Conservation (phyloP, 768 basidiomycete genomes). For the Chalciporus sphaerocephalus region DNA sequence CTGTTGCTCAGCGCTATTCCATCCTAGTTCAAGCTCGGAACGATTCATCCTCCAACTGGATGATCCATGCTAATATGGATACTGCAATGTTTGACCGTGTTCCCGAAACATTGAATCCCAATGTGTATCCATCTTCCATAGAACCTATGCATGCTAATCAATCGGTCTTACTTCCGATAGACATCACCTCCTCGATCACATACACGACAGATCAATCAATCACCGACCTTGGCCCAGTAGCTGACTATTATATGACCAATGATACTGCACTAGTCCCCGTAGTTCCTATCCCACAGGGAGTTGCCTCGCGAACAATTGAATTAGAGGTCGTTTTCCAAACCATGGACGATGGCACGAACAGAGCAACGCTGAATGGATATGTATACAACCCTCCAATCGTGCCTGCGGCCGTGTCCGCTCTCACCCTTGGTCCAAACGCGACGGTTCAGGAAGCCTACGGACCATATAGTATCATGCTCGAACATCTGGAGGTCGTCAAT, state of each 20-base stretch:
- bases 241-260: constrained; percentile 56
- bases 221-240: constrained; percentile 50
- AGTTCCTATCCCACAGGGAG: constrained; percentile 43
- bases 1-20: constrained; percentile 91
- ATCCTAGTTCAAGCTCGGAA: constrained; percentile 89
- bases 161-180: constrained; percentile 32
- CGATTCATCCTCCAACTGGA: constrained; percentile 80
- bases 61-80: constrained; percentile 89
- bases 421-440: constrained; percentile 75
- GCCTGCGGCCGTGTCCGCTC: constrained; percentile 69
- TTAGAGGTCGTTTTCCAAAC: constrained; percentile 80
- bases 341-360: constrained; percentile 82
- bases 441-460: constrained; percentile 73
- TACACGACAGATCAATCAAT: constrained; percentile 56
- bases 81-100: constrained; percentile 83
- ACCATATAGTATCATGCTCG: constrained; percentile 66
- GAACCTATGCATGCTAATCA: not conserved
- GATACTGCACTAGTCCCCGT: constrained; percentile 71
- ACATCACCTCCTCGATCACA: constrained; percentile 78
- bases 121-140: constrained; percentile 38
- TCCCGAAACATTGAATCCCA: constrained; percentile 68
- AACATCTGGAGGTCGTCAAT: constrained; percentile 73
- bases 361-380: constrained; percentile 67
- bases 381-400: constrained; percentile 68
- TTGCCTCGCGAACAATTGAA: constrained; percentile 54